These are phyloP conservation scores for Penicillium argentinense DNA, from an alignment of 495 filamentous ascomycete species.

Conservation along the genomic window DNA sequence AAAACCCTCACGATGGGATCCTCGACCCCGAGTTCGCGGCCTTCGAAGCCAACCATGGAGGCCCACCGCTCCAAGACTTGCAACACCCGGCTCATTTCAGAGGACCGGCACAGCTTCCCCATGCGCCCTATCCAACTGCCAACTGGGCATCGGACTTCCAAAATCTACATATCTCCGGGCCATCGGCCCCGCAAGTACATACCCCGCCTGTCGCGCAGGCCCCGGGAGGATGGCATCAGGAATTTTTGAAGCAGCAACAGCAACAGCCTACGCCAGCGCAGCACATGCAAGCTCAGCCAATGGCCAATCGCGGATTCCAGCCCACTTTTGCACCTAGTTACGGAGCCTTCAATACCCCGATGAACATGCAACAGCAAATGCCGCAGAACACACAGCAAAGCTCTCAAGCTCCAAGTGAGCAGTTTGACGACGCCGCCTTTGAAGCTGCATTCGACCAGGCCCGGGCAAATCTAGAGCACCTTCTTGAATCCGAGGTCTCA, in stretches of 20 bases:
- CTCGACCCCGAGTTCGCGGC: constrained; percentile 71
- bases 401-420: constrained; percentile 22
- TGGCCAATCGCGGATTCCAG: constrained; percentile 31
- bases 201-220: constrained; percentile 30
- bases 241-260: constrained; percentile 50
- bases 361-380: constrained; percentile 25
- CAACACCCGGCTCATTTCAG: constrained; percentile 33
- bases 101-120: constrained; percentile 12
- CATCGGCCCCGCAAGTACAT: constrained; percentile 35
- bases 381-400: constrained; percentile 22
- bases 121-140: constrained; percentile 19
- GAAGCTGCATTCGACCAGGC: constrained; percentile 60
- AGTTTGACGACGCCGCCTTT: constrained; percentile 64
- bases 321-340: constrained; percentile 32
- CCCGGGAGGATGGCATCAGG: constrained; percentile 52
- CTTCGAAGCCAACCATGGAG: constrained; percentile 58
- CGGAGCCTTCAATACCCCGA: constrained; percentile 22
- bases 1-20: constrained; percentile 51
- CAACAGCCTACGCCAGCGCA: constrained; percentile 22
- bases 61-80: constrained; percentile 28
- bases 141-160: constrained; percentile 55
- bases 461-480: constrained; percentile 37
- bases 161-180: constrained; percentile 43
- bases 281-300: constrained; percentile 21
- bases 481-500: constrained; percentile 20